phyloP scores from a whole-genome alignment of 192 early-diverging fungal genomes.

The Podila horticola region DNA sequence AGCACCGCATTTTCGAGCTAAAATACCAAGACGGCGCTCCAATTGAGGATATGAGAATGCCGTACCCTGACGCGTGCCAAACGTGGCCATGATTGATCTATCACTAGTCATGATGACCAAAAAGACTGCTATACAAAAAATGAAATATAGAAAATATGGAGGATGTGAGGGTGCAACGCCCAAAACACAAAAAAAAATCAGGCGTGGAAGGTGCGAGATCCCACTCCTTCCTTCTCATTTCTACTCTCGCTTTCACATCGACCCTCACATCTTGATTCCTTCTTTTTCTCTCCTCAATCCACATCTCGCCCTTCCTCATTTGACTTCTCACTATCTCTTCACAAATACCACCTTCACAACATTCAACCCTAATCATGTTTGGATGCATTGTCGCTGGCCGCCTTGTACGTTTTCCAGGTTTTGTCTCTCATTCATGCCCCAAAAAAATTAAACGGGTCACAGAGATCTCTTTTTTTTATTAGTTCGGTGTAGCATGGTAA shows the following conservation, averaged over 20 bases:
- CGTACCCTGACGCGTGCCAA: too few relatives aligned
- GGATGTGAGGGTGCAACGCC: too few relatives aligned
- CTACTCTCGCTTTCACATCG: too few relatives aligned
- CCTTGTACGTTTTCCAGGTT: slow-evolving; percentile 55
- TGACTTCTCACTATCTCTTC: neutral
- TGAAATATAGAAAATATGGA: too few relatives aligned
- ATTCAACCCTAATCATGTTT: slow-evolving; percentile 71
- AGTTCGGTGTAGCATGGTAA: too few relatives aligned
- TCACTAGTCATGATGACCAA: too few relatives aligned
- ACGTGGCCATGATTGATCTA: too few relatives aligned
- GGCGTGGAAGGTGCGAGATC: slow-evolving; percentile 19
- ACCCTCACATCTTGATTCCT: neutral
- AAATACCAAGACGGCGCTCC: too few relatives aligned
- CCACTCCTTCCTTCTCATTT: neutral
- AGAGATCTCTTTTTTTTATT: neutral
- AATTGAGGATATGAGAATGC: too few relatives aligned
- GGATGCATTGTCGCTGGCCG: slow-evolving; percentile 94
- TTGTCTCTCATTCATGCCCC: neutral
- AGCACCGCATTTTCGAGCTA: too few relatives aligned
- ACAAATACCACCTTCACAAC: neutral
- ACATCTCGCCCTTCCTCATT: neutral
- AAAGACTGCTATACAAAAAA: too few relatives aligned
- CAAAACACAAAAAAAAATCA: neutral
- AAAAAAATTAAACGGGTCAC: too few relatives aligned
- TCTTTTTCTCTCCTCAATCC: slow-evolving; percentile 7